These are phyloP conservation scores for Talaromyces sp. DNA, from an alignment of 2,329 filamentous ascomycete genomes.

Conservation along the genomic window DNA sequence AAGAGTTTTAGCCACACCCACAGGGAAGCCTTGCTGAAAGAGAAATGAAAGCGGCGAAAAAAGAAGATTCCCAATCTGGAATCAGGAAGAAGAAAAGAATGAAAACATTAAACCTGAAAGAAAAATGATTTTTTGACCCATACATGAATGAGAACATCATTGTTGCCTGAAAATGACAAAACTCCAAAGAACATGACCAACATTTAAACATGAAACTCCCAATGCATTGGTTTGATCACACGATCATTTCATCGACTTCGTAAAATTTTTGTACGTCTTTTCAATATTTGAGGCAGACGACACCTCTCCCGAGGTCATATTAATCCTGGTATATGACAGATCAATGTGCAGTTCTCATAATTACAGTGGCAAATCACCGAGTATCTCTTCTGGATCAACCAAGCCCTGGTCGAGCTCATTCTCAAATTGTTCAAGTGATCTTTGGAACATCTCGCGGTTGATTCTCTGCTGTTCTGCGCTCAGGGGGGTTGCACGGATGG, in stretches of 20 bases:
- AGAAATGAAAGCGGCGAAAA: no score
- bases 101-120: not conserved
- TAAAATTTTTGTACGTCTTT: not conserved
- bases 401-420: constrained; percentile 1
- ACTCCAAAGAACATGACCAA: constrained; percentile 1
- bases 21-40: no score
- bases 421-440: not conserved
- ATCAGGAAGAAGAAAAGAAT: not conserved
- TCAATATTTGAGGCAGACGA: constrained; percentile 1
- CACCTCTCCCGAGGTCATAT: not conserved
- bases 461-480: not conserved
- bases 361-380: constrained; percentile 5
- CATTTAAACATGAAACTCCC: not conserved
- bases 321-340: not conserved
- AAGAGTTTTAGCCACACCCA: no score
- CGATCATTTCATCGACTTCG: constrained; percentile 7
- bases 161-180: not conserved
- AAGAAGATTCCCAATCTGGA: no score
- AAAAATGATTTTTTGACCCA: constrained; percentile 1
- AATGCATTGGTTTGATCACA: not conserved
- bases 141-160: not conserved
- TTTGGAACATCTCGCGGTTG: not conserved
- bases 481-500: not conserved
- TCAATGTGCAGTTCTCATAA: not conserved
- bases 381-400: constrained; percentile 7